Evolutionary conservation across 306 rosid species (phyloP).

Genomic region (Cotoneaster glaucophyllus): DNA sequence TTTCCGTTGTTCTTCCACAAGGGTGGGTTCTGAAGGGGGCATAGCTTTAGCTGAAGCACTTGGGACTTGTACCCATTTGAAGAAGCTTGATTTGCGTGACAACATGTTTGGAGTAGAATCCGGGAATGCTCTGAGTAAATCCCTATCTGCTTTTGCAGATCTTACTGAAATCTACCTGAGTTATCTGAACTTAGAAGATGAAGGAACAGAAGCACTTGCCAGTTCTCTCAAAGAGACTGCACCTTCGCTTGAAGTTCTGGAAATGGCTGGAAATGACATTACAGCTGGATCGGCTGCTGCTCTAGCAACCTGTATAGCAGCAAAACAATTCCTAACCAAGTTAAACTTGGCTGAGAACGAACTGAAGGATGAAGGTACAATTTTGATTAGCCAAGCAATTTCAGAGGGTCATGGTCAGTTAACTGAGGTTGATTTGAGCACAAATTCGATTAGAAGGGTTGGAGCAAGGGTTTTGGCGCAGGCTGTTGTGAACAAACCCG

Average conservation of each 20-base stretch:
- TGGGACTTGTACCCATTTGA: conserved; percentile 54
- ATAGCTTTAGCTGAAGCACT: conserved; percentile 72
- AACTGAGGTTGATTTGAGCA: conserved; percentile 66
- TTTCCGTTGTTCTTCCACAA: conserved; percentile 83
- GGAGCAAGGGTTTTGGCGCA: conserved; percentile 80
- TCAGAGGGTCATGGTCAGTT: conserved; percentile 60
- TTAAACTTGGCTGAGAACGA: conserved; percentile 72
- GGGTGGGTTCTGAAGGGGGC: conserved; percentile 81
- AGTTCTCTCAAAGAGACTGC: conserved; percentile 67
- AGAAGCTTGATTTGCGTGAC: conserved; percentile 80
- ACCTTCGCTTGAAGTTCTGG: conserved; percentile 66
- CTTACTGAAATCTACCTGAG: conserved; percentile 71
- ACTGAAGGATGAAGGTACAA: conserved; percentile 80
- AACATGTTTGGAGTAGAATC: conserved; percentile 89
- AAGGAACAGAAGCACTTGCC: conserved; percentile 63
- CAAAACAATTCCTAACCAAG: conserved; percentile 60
- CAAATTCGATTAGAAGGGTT: conserved; percentile 57
- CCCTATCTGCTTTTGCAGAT: conserved; percentile 42
- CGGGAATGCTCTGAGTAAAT: conserved; percentile 69
- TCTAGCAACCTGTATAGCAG: conserved; percentile 56
- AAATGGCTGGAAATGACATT: conserved; percentile 80
- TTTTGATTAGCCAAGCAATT: conserved; percentile 55
- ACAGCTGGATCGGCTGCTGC: conserved; percentile 53
- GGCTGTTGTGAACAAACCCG: conserved; percentile 58
- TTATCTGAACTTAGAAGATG: conserved; percentile 82